These are phyloP conservation scores for Leccinum subrobustum DNA, from an alignment of 1,284 basidiomycete genomes.

Conservation along the genomic window DNA sequence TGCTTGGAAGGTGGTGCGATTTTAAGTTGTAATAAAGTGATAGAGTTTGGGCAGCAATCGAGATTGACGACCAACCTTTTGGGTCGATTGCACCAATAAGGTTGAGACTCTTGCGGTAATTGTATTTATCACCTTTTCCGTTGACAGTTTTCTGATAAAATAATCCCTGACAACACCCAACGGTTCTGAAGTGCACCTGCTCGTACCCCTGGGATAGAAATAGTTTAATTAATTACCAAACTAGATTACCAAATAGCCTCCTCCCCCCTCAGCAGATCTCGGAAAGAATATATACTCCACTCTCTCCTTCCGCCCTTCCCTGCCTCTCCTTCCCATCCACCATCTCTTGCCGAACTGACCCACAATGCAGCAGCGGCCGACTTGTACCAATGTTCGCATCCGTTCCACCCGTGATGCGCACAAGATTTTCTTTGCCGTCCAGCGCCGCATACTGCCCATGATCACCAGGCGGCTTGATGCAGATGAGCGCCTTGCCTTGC, in stretches of 20 bases:
- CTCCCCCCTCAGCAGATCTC: conserved; percentile 31
- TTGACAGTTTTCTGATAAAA: conserved; percentile 27
- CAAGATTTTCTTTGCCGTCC: conserved; percentile 75
- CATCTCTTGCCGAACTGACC: background rate
- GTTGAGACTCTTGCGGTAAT: conserved; percentile 33
- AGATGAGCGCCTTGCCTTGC: conserved; percentile 63
- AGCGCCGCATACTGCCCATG: conserved; percentile 63
- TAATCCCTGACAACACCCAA: conserved; percentile 11
- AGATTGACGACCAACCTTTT: conserved; percentile 41
- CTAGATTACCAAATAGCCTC: conserved; percentile 30
- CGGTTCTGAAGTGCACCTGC: conserved; percentile 4
- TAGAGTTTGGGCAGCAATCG: conserved; percentile 37
- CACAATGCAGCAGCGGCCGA: conserved; percentile 62
- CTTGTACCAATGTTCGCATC: conserved; percentile 68
- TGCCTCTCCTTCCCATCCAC: conserved; percentile 5
- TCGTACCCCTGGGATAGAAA: conserved; percentile 29
- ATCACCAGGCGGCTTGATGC: conserved; percentile 76
- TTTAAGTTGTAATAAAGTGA: conserved; percentile 42
- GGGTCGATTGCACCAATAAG: conserved; percentile 38
- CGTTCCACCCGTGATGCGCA: conserved; percentile 76
- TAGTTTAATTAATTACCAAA: conserved; percentile 42
- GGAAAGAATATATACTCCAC: conserved; percentile 32
- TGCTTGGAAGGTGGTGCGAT: conserved; percentile 15
- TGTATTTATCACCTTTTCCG: conserved; percentile 20
- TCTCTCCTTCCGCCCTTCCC: conserved; percentile 12